Evolutionary conservation across 2,329 filamentous ascomycete genomes (phyloP).

Genomic region (Alternaria consortialis): DNA sequence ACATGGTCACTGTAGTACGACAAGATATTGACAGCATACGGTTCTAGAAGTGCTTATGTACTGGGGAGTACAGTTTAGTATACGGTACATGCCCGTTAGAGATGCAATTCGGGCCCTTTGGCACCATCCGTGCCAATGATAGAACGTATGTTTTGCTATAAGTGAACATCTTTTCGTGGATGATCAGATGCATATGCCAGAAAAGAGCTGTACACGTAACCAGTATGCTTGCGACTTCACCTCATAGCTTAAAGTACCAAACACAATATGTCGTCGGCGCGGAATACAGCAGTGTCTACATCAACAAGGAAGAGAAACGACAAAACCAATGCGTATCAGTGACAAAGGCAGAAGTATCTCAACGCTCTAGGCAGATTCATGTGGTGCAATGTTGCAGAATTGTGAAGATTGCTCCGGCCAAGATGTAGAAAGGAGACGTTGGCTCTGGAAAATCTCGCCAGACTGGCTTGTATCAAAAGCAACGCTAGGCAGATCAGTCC

Average conservation of each 20-base stretch:
- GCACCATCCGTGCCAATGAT: neutral
- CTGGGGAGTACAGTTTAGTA: neutral
- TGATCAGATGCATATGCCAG: neutral
- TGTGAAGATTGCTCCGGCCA: neutral
- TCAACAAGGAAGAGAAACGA: neutral
- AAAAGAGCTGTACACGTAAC: neutral
- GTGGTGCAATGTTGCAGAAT: neutral
- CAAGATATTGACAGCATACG: neutral
- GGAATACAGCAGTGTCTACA: neutral
- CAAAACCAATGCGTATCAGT: neutral
- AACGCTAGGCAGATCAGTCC: neutral
- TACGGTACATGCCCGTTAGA: neutral
- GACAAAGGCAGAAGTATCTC: neutral
- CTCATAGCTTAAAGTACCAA: neutral
- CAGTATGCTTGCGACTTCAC: neutral
- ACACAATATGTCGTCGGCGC: neutral
- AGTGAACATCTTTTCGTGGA: neutral
- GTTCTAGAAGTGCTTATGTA: neutral
- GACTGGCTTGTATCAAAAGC: neutral
- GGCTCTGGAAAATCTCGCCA: neutral
- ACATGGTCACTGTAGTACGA: neutral
- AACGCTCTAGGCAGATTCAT: neutral
- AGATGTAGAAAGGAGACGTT: neutral
- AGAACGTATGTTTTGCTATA: neutral
- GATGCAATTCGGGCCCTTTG: neutral